phyloP scores from a whole-genome alignment of 768 basidiomycete genomes.

The Tulasnella sp. region DNA sequence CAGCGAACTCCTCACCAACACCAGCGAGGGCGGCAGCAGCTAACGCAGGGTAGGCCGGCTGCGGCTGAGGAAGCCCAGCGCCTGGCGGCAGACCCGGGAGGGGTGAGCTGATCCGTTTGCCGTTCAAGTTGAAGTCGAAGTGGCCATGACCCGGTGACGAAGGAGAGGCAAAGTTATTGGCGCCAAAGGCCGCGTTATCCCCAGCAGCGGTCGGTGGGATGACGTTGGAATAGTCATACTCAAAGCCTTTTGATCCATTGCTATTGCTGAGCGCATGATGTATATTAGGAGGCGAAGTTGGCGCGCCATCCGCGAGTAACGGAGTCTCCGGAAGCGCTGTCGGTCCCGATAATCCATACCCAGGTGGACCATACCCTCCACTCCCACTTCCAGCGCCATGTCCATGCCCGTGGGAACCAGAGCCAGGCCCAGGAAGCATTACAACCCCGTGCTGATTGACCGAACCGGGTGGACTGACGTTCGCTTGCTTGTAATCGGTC shows the following conservation, averaged over 20 bases:
- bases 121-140: neutral
- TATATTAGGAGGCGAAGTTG: constrained; percentile 3
- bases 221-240: constrained; percentile 1
- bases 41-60: neutral
- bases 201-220: neutral
- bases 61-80: neutral
- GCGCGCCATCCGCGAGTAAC: neutral
- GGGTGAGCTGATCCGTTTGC: neutral
- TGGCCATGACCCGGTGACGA: too few species aligned
- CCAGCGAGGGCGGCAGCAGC: neutral
- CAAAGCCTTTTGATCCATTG: constrained; percentile 1
- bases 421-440: too few species aligned
- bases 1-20: too few species aligned
- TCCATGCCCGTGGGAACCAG: too few species aligned
- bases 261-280: neutral
- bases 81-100: neutral
- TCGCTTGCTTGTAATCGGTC: too few species aligned
- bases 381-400: too few species aligned
- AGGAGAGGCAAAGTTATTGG: too few species aligned
- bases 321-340: neutral
- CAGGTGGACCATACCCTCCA: too few species aligned
- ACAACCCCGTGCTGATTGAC: neutral
- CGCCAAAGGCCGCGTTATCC: neutral
- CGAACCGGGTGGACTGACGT: neutral
- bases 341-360: too few species aligned